Evolutionary conservation across 2,329 filamentous ascomycete genomes (phyloP).

Genomic region (Xylaria sp.): DNA sequence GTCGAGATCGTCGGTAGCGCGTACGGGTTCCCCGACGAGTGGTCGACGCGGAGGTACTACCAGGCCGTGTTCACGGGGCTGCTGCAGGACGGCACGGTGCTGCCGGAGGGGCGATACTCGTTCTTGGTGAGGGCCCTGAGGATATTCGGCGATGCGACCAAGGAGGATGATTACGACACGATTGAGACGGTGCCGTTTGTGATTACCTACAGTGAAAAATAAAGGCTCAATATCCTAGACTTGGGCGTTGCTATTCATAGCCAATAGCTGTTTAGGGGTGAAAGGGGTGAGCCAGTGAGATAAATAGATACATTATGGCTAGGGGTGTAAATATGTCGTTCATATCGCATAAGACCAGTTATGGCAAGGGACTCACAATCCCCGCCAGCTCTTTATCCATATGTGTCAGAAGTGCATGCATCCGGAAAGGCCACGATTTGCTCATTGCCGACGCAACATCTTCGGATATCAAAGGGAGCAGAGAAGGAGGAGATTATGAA

Average conservation of each 20-base stretch:
- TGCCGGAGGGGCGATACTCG: slow-evolving; percentile 30
- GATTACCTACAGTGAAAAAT: not conserved
- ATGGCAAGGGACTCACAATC: too few relatives aligned
- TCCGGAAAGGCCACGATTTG: too few relatives aligned
- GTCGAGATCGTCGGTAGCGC: not conserved
- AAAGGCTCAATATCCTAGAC: not conserved
- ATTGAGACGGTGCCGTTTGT: slow-evolving; percentile 22
- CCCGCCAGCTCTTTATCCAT: too few relatives aligned
- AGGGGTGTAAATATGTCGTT: too few relatives aligned
- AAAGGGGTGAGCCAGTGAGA: too few relatives aligned
- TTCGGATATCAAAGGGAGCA: too few relatives aligned
- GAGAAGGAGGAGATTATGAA: too few relatives aligned
- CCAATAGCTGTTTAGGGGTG: too few relatives aligned
- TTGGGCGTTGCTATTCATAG: not conserved
- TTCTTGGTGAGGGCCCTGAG: slow-evolving; percentile 29
- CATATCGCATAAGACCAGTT: too few relatives aligned
- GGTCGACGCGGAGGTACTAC: slow-evolving; percentile 5
- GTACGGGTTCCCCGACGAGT: slow-evolving; percentile 21
- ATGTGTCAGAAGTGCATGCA: too few relatives aligned
- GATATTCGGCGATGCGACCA: slow-evolving; percentile 30
- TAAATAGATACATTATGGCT: too few relatives aligned
- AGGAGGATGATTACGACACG: slow-evolving; percentile 31
- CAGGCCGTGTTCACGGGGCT: slow-evolving; percentile 26
- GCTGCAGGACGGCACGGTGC: slow-evolving; percentile 26
- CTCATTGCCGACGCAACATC: too few relatives aligned